These are phyloP conservation scores for Lepidium sativum DNA, from an alignment of 345 rosid species.

Conservation along the genomic window DNA sequence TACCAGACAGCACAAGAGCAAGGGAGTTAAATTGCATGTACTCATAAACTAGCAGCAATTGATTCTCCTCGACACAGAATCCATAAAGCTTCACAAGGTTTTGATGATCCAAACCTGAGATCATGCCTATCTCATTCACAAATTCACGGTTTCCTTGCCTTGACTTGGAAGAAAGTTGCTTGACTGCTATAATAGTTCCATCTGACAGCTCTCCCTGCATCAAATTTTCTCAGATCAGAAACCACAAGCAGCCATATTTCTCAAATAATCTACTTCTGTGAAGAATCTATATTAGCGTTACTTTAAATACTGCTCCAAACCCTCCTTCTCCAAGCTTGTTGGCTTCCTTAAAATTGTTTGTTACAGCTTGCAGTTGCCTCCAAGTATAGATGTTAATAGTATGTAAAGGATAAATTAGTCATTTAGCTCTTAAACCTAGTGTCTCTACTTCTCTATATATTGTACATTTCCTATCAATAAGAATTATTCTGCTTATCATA, in stretches of 20 bases:
- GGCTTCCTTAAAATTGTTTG: constrained; percentile 1
- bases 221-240: neutral
- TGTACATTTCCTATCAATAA: too few species aligned
- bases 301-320: constrained; percentile 20
- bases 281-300: neutral
- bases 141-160: constrained; percentile 37
- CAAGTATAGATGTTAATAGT: too few species aligned
- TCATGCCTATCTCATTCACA: constrained; percentile 36
- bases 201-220: constrained; percentile 19
- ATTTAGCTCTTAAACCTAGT: too few species aligned
- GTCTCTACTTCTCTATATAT: too few species aligned
- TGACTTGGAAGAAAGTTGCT: constrained; percentile 35
- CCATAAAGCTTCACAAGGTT: constrained; percentile 37
- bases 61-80: constrained; percentile 27
- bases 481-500: too few species aligned
- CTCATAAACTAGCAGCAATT: constrained; percentile 32
- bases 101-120: constrained; percentile 28
- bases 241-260: neutral
- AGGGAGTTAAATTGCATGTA: constrained; percentile 40
- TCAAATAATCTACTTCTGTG: neutral
- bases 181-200: constrained; percentile 32
- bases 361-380: constrained; percentile 19
- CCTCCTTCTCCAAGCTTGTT: constrained; percentile 25
- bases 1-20: constrained; percentile 23
- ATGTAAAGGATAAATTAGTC: too few species aligned